Conservation (phyloP, 2,329 filamentous ascomycete genomes). For the Botrytis cinerea region DNA sequence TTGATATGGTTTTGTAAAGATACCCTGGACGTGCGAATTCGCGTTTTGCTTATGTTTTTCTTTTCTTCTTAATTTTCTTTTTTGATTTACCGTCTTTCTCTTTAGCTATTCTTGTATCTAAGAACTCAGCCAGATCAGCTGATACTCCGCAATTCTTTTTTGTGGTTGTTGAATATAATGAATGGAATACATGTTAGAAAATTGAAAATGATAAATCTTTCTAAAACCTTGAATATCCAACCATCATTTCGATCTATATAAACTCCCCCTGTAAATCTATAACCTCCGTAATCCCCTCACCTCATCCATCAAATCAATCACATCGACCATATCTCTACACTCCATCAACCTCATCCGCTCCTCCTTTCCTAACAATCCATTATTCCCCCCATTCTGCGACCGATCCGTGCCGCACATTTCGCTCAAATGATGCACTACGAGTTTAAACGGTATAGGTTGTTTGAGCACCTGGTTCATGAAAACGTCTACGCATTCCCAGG, state of each 20-base stretch:
- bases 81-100: not conserved
- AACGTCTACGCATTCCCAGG: conserved; percentile 62
- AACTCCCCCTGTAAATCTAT: not conserved
- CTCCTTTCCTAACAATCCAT: conserved; percentile 54
- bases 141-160: no score
- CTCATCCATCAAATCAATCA: conserved; percentile 62
- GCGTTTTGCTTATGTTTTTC: not conserved
- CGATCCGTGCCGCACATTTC: conserved; percentile 66
- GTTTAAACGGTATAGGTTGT: conserved; percentile 61
- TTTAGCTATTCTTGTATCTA: not conserved
- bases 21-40: not conserved
- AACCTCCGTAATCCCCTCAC: conserved; percentile 41
- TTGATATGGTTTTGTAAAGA: conserved; percentile 3
- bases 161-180: conserved; percentile 4
- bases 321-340: conserved; percentile 55
- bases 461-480: conserved; percentile 62
- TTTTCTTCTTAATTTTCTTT: not conserved
- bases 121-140: not conserved
- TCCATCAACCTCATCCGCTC: conserved; percentile 55
- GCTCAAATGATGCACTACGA: conserved; percentile 64
- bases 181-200: not conserved
- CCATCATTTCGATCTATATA: not conserved
- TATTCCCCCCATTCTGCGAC: conserved; percentile 53
- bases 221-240: not conserved
- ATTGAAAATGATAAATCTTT: not conserved